phyloP scores from a whole-genome alignment of 164 flowering plant genomes.

The Annona squamosa region DNA sequence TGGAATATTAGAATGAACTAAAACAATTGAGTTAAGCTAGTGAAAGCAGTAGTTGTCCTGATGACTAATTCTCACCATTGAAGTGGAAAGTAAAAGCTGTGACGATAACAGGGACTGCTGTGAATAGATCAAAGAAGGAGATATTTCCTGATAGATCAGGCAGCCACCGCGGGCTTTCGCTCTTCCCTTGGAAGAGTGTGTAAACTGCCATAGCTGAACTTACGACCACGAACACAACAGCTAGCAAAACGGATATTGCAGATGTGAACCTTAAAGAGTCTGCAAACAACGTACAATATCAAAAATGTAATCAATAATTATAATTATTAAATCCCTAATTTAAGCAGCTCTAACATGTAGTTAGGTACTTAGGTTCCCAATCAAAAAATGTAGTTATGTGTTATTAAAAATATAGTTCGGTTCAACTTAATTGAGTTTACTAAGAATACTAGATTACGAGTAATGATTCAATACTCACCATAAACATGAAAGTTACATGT shows the following conservation, averaged over 20 bases:
- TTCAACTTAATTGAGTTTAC: too few species aligned
- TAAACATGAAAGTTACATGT: too few species aligned
- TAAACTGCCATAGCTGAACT: constrained; percentile 59
- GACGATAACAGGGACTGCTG: constrained; percentile 87
- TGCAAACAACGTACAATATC: constrained; percentile 18
- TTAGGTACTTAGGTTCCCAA: too few species aligned
- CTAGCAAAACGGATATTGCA: constrained; percentile 67
- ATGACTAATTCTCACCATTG: constrained; percentile 50
- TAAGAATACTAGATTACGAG: too few species aligned
- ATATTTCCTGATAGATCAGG: constrained; percentile 39
- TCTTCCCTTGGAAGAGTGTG: constrained; percentile 53
- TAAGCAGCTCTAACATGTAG: too few species aligned
- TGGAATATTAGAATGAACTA: too few species aligned
- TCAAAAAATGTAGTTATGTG: too few species aligned
- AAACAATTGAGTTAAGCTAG: background rate
- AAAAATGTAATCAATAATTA: background rate
- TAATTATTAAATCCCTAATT: too few species aligned
- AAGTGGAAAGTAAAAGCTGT: constrained; percentile 94
- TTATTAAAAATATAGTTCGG: too few species aligned
- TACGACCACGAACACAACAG: constrained; percentile 73
- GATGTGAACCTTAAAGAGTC: constrained; percentile 75
- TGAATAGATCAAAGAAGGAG: constrained; percentile 78
- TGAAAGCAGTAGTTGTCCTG: too few species aligned
- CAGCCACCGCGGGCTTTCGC: constrained; percentile 43
- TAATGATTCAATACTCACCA: too few species aligned